Evolutionary conservation across 805 yeast species (phyloP).

Genomic region (Barnettozyma sucrosica): DNA sequence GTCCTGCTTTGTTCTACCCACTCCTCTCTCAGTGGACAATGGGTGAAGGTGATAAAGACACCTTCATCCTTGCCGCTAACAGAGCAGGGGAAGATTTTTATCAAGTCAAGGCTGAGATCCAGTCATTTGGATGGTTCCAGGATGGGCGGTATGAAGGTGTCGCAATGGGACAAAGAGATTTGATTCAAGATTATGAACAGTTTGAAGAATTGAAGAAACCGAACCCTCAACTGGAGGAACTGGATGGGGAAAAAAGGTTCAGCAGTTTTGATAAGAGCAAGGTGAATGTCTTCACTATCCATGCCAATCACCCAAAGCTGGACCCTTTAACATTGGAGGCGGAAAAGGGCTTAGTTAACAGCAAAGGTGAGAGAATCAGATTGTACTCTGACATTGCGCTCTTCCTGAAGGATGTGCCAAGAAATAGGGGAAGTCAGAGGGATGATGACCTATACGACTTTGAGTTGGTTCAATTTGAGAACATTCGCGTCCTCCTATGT

Average conservation of each 20-base stretch:
- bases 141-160: not conserved
- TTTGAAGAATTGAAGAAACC: not conserved
- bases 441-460: constrained; percentile 1
- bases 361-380: not conserved
- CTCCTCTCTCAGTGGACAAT: not conserved
- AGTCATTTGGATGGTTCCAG: constrained; percentile 2
- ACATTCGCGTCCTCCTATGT: not conserved
- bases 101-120: constrained; percentile 1
- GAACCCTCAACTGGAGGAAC: not conserved
- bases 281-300: constrained; percentile 1
- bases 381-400: constrained; percentile 1
- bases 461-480: not conserved
- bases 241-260: not conserved
- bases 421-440: not conserved
- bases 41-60: constrained; percentile 4
- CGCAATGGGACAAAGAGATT: not conserved
- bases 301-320: constrained; percentile 1
- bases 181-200: not conserved
- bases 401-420: not conserved
- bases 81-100: not conserved
- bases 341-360: not conserved
- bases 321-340: not conserved
- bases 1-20: not conserved
- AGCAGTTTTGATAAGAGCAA: not conserved
- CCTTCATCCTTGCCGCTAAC: not conserved